Evolutionary conservation across 495 filamentous ascomycete genomes (phyloP).

Genomic region (Tuber brumale): DNA sequence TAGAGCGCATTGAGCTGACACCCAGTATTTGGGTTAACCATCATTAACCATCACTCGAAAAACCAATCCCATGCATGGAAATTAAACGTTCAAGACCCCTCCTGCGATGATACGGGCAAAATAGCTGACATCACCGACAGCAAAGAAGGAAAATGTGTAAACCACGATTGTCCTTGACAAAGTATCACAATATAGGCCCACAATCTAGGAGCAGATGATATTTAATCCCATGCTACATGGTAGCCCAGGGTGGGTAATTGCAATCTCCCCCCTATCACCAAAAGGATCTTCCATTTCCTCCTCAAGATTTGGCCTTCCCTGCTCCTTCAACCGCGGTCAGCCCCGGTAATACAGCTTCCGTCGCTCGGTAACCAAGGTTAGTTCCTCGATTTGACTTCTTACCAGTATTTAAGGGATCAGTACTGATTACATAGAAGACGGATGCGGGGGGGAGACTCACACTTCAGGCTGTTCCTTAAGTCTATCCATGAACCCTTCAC

Average conservation of each 20-base stretch:
- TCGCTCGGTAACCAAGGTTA: conserved; percentile 71
- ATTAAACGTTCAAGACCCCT: neutral
- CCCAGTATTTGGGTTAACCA: neutral
- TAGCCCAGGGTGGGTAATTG: conserved; percentile 36
- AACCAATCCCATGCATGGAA: neutral
- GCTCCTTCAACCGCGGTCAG: conserved; percentile 71
- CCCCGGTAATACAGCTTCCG: conserved; percentile 81
- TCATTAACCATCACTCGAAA: neutral
- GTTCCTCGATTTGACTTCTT: conserved; percentile 43
- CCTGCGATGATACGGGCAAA: neutral
- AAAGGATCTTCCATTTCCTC: conserved; percentile 64
- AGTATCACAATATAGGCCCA: neutral
- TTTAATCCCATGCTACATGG: conserved; percentile 36
- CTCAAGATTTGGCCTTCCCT: conserved; percentile 71
- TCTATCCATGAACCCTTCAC: conserved; percentile 78
- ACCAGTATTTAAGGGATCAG: too few species aligned
- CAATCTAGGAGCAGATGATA: conserved; percentile 23
- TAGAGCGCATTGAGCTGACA: neutral
- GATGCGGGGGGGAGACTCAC: conserved; percentile 27
- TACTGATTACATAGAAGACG: neutral
- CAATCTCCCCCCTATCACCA: conserved; percentile 56
- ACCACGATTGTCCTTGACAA: neutral
- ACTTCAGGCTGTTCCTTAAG: conserved; percentile 73
- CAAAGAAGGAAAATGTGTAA: neutral
- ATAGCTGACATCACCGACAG: neutral